Percentiles rank a stretch among this genome's conserved stretches.
These are phyloP conservation scores for Penicillium dipodomyicola DNA, from an alignment of 495 filamentous ascomycete genomes.

Conservation along the genomic window DNA sequence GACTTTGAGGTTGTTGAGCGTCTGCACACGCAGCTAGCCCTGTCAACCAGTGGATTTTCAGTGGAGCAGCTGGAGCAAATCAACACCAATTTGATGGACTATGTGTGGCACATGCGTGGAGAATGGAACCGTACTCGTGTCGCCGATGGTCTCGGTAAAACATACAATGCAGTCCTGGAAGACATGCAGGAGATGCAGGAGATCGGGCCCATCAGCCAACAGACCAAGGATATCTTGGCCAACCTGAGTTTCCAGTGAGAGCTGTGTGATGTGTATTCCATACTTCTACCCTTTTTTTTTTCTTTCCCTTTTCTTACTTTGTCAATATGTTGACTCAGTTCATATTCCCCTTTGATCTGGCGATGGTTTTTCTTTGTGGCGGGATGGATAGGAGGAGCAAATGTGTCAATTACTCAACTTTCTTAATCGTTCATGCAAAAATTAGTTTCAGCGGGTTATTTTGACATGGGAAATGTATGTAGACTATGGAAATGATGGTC, in stretches of 20 bases:
- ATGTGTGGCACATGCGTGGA: conserved; percentile 71
- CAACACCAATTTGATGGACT: conserved; percentile 85
- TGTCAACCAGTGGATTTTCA: conserved; percentile 70
- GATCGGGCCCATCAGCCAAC: conserved; percentile 44
- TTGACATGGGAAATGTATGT: conserved; percentile 9
- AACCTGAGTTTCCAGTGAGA: conserved; percentile 23
- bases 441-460: not conserved
- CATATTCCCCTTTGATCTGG: conserved; percentile 18
- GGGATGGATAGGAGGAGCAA: conserved; percentile 10
- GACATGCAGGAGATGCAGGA: conserved; percentile 74
- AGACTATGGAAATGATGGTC: conserved; percentile 7
- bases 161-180: conserved; percentile 76
- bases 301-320: conserved; percentile 12
- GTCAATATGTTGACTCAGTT: conserved; percentile 12
- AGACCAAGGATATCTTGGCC: conserved; percentile 37
- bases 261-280: conserved; percentile 1
- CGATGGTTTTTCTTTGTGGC: conserved; percentile 9
- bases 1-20: conserved; percentile 53
- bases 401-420: conserved; percentile 3
- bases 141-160: conserved; percentile 53
- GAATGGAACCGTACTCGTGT: conserved; percentile 81
- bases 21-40: conserved; percentile 58
- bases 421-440: conserved; percentile 1
- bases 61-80: conserved; percentile 95
- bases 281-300: conserved; percentile 7